phyloP scores from a whole-genome alignment of 2,329 filamentous ascomycete species.

The Fusarium sp. region DNA sequence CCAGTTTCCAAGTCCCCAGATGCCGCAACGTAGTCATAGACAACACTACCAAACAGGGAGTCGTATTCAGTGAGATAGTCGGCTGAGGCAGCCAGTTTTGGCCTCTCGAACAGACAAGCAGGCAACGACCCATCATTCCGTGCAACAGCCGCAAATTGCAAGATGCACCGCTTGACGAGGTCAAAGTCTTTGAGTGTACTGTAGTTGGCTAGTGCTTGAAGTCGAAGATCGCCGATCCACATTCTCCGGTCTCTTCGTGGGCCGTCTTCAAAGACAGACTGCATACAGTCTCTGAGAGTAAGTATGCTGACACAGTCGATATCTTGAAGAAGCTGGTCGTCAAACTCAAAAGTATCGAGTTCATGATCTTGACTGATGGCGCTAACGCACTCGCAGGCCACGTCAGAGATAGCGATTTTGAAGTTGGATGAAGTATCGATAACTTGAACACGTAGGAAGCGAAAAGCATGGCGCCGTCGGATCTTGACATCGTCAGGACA shows the following conservation, averaged over 20 bases:
- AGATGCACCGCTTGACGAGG: conserved; percentile 22
- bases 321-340: background rate
- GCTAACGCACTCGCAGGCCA: background rate
- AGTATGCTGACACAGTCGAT: conserved; percentile 30
- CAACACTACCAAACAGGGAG: background rate
- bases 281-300: conserved; percentile 53
- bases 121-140: background rate
- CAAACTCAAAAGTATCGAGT: background rate
- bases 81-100: background rate
- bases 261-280: conserved; percentile 54
- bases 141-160: background rate
- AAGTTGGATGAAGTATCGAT: background rate
- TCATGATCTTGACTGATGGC: background rate
- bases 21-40: background rate
- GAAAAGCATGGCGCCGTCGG: background rate
- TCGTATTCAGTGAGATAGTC: background rate
- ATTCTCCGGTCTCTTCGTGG: conserved; percentile 51
- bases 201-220: conserved; percentile 53
- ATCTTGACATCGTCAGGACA: conserved; percentile 17
- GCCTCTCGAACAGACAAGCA: background rate
- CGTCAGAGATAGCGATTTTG: background rate
- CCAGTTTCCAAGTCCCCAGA: background rate
- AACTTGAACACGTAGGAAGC: background rate
- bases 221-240: conserved; percentile 52
- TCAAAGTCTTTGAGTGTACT: conserved; percentile 49